Base-by-base conservation (phyloP, 306 rosid genomes). In the Corylus avellana region DNA sequence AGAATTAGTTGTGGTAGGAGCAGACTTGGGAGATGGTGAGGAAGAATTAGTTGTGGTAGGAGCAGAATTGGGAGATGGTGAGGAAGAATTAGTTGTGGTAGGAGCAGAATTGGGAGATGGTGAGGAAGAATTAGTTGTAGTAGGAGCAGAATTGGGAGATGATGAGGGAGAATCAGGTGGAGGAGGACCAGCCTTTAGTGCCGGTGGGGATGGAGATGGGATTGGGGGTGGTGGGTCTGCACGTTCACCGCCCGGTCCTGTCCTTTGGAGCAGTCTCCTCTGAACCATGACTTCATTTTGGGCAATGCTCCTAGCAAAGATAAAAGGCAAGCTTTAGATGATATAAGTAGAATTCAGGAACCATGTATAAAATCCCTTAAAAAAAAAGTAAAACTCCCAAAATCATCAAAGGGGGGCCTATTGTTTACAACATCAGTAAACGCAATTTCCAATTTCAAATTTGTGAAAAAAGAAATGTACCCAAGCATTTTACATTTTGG, bases 231-330 rank as follows among this genome's bases (percentile, higher is more conserved):
- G 55, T 0, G 22, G 46, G 1, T 9, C 11, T 46, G 75, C 8
- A 0, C 4, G 8, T 22, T 22, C 22, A 22, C 22, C 0, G 22
- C 22, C 22, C 22, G 0, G 0, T 0, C 12, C 0, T 13, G 5
- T 0, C 2, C 0, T 13, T 32, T 1, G n/a, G 42, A 5, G 3
- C 12, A 17, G 68, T 61, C 86, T 82, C 74, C 92, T 78, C 25
- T 59, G 79, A 85, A 49, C 56, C 7, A 69, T 53, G 44, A 58
- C 84, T 49, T 67, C 75, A 63, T 61, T 70, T 77, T 54, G 86
- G 67, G 62, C 79, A 57, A 54, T 39, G 68, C 78, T 80, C 84
- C 97, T 91, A 75, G 74, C 79, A 85, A 85, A 74, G 80, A 14
- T 29, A 73, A 66, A 73, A 71, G 57, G 7, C 72, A 79, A 29